Conservation (phyloP, 1,284 basidiomycete species). For the Butyriboletus appendiculatus region DNA sequence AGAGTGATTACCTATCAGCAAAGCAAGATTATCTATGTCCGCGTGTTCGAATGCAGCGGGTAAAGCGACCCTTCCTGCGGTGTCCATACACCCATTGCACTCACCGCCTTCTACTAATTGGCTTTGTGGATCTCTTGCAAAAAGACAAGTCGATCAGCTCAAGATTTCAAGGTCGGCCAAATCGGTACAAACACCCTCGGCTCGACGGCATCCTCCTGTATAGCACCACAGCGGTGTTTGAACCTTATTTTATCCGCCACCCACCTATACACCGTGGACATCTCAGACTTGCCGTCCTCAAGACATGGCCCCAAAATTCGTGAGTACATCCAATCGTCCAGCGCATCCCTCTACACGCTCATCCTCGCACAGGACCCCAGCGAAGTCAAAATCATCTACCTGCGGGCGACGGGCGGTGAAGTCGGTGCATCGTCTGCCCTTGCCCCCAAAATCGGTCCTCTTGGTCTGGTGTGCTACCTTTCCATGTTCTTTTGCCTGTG, state of each 20-base stretch:
- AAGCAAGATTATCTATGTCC: slow-evolving; percentile 76
- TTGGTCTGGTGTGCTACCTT: slow-evolving; percentile 87
- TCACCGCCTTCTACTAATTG: slow-evolving; percentile 29
- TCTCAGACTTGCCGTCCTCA: slow-evolving; percentile 8
- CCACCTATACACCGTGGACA: neutral
- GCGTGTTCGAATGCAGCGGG: slow-evolving; percentile 76
- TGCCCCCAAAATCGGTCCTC: slow-evolving; percentile 99
- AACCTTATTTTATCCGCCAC: slow-evolving; percentile 50
- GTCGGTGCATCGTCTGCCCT: slow-evolving; percentile 98
- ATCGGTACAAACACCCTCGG: slow-evolving; percentile 25
- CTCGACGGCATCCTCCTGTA: slow-evolving; percentile 43
- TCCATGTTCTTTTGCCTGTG: neutral
- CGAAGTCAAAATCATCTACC: slow-evolving; percentile 99
- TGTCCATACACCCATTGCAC: slow-evolving; percentile 78
- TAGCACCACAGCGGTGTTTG: slow-evolving; percentile 48
- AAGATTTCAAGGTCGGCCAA: slow-evolving; percentile 13
- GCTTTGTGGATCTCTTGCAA: slow-evolving; percentile 15
- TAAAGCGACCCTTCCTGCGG: slow-evolving; percentile 70
- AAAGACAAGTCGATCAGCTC: neutral
- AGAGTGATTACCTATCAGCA: slow-evolving; percentile 72
- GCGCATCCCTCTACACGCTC: slow-evolving; percentile 12
- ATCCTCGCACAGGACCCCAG: slow-evolving; percentile 69
- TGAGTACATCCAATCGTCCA: slow-evolving; percentile 36
- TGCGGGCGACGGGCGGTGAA: slow-evolving; percentile 99
- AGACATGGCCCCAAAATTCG: slow-evolving; percentile 79